Percentiles rank a stretch among this genome's conserved stretches.
phyloP scores from a whole-genome alignment of 2,329 filamentous ascomycete species.

The Leptographium lundbergii region DNA sequence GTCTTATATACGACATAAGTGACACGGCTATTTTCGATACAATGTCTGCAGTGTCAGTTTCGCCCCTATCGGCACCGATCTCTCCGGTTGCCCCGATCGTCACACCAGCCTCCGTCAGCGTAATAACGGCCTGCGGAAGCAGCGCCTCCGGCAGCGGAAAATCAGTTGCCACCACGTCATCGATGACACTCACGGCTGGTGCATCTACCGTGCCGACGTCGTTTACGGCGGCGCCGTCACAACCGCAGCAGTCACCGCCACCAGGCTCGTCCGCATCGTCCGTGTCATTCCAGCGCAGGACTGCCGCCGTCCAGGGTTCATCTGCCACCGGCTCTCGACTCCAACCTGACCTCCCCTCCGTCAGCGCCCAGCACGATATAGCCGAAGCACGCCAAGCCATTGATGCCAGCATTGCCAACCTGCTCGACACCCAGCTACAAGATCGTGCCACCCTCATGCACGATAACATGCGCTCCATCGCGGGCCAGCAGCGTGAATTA shows the following conservation, averaged over 20 bases:
- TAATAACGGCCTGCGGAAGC: background rate
- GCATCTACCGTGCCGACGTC: background rate
- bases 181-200: background rate
- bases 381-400: constrained; percentile 45
- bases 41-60: background rate
- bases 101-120: background rate
- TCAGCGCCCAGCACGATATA: constrained; percentile 33
- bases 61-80: background rate
- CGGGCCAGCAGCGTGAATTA: constrained; percentile 55
- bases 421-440: constrained; percentile 55
- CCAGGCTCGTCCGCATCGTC: background rate
- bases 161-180: background rate
- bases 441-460: constrained; percentile 58
- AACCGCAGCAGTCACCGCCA: background rate
- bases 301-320: background rate
- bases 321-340: background rate
- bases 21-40: background rate
- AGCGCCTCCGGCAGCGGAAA: background rate
- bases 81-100: background rate
- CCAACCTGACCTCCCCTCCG: constrained; percentile 24
- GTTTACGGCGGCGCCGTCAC: background rate
- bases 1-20: background rate
- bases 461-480: constrained; percentile 51
- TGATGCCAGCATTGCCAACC: constrained; percentile 53
- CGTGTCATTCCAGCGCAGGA: background rate